These are phyloP conservation scores for Fusarium verticillioides DNA, from an alignment of 2,329 filamentous ascomycete species.

Conservation along the genomic window DNA sequence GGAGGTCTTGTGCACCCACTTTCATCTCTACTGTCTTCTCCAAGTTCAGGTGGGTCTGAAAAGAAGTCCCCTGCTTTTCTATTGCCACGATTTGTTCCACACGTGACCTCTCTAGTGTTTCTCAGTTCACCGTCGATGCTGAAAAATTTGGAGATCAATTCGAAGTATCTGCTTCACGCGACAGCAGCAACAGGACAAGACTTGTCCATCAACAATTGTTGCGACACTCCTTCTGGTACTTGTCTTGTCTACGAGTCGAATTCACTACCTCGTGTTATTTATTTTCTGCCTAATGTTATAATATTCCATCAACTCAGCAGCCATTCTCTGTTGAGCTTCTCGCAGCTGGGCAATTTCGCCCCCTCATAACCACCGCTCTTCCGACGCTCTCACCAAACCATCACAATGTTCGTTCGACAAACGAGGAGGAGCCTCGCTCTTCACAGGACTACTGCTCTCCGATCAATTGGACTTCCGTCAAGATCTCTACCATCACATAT, in stretches of 20 bases:
- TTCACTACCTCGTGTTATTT: not conserved
- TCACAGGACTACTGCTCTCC: constrained; percentile 33
- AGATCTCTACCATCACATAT: constrained; percentile 28
- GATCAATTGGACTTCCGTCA: constrained; percentile 29
- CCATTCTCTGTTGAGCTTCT: constrained; percentile 25
- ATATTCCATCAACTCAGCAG: constrained; percentile 27
- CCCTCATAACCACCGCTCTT: not conserved
- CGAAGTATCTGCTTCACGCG: constrained; percentile 38
- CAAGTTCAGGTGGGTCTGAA: constrained; percentile 13
- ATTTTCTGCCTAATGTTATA: constrained; percentile 40
- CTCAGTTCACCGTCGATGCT: constrained; percentile 14
- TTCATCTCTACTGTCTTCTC: not conserved
- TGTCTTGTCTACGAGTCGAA: not conserved
- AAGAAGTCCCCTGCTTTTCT: constrained; percentile 8
- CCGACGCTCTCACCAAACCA: not conserved
- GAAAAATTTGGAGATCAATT: constrained; percentile 47
- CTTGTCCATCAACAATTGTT: constrained; percentile 28
- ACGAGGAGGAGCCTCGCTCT: constrained; percentile 46
- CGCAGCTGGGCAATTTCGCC: constrained; percentile 3
- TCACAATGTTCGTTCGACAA: constrained; percentile 52
- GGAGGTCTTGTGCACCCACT: not conserved
- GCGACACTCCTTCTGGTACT: constrained; percentile 8
- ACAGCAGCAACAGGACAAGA: constrained; percentile 34
- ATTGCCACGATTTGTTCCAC: constrained; percentile 14
- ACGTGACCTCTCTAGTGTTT: constrained; percentile 35